Percentiles rank a stretch among this genome's conserved stretches.
These are phyloP conservation scores for Ogataea dorogensis DNA, from an alignment of 805 yeast genomes.

Conservation along the genomic window DNA sequence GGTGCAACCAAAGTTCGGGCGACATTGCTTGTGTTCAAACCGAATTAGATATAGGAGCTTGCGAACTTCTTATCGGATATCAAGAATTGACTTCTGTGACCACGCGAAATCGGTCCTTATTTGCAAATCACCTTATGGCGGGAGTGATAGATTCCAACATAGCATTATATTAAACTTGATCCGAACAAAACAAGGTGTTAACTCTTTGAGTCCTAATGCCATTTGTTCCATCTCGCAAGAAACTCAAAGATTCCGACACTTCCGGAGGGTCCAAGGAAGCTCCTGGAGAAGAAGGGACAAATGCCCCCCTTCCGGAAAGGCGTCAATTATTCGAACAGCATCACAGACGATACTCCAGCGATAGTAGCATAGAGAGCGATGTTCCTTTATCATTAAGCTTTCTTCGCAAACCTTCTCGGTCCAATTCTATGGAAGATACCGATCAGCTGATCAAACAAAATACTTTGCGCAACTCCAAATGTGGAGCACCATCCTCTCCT, in stretches of 20 bases:
- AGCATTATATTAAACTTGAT: too few relatives aligned
- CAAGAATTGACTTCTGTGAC: too few relatives aligned
- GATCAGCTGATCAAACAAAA: slow-evolving; percentile 33
- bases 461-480: slow-evolving; percentile 29
- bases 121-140: slow-evolving; percentile 11
- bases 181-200: background rate
- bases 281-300: too few relatives aligned
- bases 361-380: slow-evolving; percentile 22
- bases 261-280: too few relatives aligned
- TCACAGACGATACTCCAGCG: slow-evolving; percentile 17
- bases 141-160: too few relatives aligned
- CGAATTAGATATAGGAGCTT: too few relatives aligned
- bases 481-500: background rate
- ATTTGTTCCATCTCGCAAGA: slow-evolving; percentile 21
- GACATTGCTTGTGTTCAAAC: too few relatives aligned
- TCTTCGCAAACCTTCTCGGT: slow-evolving; percentile 33
- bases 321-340: too few relatives aligned
- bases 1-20: too few relatives aligned
- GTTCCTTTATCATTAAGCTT: slow-evolving; percentile 34
- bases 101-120: background rate
- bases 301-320: too few relatives aligned
- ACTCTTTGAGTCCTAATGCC: slow-evolving; percentile 16
- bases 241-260: background rate
- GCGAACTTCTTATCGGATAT: too few relatives aligned
- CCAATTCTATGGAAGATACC: slow-evolving; percentile 23